Evolutionary conservation across 805 yeast genomes (phyloP).

Genomic region (Sugiyamaella lignohabitans): DNA sequence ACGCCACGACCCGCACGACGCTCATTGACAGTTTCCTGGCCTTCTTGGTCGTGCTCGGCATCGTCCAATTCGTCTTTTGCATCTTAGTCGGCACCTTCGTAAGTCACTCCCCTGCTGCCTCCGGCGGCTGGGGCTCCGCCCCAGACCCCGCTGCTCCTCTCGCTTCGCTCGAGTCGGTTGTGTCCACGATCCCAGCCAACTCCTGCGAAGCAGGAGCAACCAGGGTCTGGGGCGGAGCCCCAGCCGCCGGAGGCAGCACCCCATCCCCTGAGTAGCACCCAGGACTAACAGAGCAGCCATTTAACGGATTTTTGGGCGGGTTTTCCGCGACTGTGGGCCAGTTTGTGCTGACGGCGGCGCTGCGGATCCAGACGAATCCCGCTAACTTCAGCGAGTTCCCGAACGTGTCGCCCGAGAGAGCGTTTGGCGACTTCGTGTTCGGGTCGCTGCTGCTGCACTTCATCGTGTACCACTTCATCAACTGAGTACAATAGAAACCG

Average conservation of each 20-base stretch:
- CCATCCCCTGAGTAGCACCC: no score
- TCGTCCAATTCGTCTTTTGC: slow-evolving; percentile 72
- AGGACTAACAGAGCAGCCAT: slow-evolving; percentile 46
- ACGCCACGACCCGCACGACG: slow-evolving; percentile 34
- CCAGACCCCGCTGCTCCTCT: no score
- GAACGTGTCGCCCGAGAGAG: slow-evolving; percentile 47
- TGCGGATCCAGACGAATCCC: slow-evolving; percentile 64
- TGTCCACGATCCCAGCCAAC: no score
- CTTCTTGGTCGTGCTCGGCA: slow-evolving; percentile 68
- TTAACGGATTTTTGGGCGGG: slow-evolving; percentile 94
- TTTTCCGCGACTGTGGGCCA: slow-evolving; percentile 91
- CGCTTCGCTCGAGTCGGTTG: no score
- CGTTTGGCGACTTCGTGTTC: slow-evolving; percentile 81
- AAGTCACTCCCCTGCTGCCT: no score
- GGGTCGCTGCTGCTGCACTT: slow-evolving; percentile 88
- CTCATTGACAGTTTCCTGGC: slow-evolving; percentile 72
- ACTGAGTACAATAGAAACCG: slow-evolving; percentile 35
- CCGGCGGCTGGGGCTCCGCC: no score
- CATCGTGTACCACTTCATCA: slow-evolving; percentile 83
- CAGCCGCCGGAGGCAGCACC: no score
- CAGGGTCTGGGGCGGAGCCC: no score
- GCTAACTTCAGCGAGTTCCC: slow-evolving; percentile 36
- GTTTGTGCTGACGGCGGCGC: slow-evolving; percentile 67
- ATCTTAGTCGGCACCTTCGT: slow-evolving; percentile 68
- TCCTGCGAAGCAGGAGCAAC: no score